Evolutionary conservation across 2,329 filamentous ascomycete species (phyloP).

Genomic region (Ophiostoma sp.): DNA sequence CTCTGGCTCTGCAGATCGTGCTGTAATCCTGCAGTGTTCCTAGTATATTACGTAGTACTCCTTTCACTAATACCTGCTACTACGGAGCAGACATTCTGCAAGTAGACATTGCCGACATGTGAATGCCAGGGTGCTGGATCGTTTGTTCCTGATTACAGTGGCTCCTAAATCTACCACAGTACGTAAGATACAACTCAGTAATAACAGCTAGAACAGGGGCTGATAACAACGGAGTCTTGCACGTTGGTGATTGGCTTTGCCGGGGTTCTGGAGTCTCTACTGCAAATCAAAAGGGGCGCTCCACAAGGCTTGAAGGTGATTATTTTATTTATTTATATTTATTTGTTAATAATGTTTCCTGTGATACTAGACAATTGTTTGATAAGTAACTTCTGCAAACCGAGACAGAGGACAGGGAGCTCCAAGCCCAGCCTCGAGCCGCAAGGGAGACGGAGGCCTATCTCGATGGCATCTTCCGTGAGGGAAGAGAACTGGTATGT

Average conservation of each 20-base stretch:
- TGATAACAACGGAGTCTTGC: conserved; percentile 5
- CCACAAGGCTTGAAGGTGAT: background rate
- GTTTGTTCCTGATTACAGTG: background rate
- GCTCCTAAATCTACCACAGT: background rate
- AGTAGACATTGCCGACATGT: background rate
- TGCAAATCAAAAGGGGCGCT: background rate
- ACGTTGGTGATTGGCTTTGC: background rate
- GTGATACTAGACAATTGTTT: too few relatives aligned
- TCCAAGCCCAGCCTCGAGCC: background rate
- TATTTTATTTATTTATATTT: too few relatives aligned
- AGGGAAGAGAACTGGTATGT: background rate
- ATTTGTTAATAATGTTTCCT: too few relatives aligned
- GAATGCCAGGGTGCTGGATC: background rate
- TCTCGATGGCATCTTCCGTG: background rate
- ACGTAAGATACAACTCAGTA: background rate
- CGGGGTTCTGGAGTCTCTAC: background rate
- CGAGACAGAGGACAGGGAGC: too few relatives aligned
- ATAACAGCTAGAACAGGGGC: background rate
- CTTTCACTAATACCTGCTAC: background rate
- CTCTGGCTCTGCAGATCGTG: background rate
- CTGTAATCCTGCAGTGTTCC: background rate
- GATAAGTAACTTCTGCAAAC: too few relatives aligned
- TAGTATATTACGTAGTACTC: too few relatives aligned
- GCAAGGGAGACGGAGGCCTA: background rate
- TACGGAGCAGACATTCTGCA: background rate